Evolutionary conservation across 805 yeast genomes (phyloP).

Genomic region (Zygotorulaspora danielsina): DNA sequence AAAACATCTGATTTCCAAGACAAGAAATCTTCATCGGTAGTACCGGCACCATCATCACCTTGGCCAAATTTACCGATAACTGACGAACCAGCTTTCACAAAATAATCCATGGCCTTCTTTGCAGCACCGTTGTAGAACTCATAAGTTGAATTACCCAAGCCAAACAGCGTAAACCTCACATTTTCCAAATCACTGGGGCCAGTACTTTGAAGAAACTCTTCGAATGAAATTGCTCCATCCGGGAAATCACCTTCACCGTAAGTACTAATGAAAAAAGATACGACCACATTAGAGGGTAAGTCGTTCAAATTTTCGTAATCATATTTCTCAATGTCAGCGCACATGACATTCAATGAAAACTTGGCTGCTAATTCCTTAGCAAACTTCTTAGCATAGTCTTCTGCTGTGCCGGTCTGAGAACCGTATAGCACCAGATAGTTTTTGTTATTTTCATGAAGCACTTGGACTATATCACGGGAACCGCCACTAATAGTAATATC

Average conservation of each 20-base stretch:
- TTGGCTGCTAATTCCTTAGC: conserved; percentile 82
- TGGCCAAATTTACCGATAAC: conserved; percentile 74
- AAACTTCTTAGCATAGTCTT: conserved; percentile 88
- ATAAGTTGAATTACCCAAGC: conserved; percentile 91
- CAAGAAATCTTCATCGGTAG: conserved; percentile 91
- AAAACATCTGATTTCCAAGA: conserved; percentile 85
- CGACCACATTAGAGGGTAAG: conserved; percentile 53
- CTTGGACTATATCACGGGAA: conserved; percentile 56
- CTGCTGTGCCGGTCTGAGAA: conserved; percentile 98
- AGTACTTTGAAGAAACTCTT: conserved; percentile 54
- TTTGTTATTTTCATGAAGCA: conserved; percentile 58
- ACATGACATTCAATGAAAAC: conserved; percentile 77
- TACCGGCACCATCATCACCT: conserved; percentile 94
- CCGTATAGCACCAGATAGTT: conserved; percentile 81
- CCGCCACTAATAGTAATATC: conserved; percentile 39
- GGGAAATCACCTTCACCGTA: conserved; percentile 99
- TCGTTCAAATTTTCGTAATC: conserved; percentile 74
- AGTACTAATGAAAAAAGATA: conserved; percentile 80
- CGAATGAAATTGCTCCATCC: conserved; percentile 82
- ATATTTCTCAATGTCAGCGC: conserved; percentile 83
- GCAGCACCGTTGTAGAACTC: conserved; percentile 87
- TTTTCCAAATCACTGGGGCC: conserved; percentile 51
- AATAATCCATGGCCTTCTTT: conserved; percentile 49
- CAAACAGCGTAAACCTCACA: conserved; percentile 72
- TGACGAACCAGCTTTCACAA: conserved; percentile 63